These are phyloP conservation scores for Talaromyces proteolyticus DNA, from an alignment of 495 filamentous ascomycete genomes.

Conservation along the genomic window DNA sequence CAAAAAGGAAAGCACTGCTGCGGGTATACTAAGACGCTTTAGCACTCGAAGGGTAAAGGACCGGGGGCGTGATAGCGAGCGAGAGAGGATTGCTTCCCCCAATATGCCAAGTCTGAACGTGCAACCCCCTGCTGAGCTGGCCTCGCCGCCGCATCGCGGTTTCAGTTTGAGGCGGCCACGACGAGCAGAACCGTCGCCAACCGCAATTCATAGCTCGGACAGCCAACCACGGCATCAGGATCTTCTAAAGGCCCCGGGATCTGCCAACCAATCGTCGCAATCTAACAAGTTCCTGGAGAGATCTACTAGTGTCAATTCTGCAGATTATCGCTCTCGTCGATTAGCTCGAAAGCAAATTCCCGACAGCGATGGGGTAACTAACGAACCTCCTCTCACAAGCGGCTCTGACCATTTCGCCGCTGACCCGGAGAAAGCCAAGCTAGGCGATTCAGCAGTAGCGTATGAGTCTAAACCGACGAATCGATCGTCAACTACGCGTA, in stretches of 20 bases:
- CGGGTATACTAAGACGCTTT: slow-evolving; percentile 81
- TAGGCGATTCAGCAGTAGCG: slow-evolving; percentile 25
- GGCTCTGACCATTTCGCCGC: slow-evolving; percentile 67
- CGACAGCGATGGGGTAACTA: slow-evolving; percentile 44
- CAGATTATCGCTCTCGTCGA: slow-evolving; percentile 62
- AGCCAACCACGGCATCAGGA: slow-evolving; percentile 69
- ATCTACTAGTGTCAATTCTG: slow-evolving; percentile 82
- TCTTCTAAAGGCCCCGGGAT: slow-evolving; percentile 62
- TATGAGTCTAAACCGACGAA: slow-evolving; percentile 14
- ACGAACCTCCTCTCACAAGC: slow-evolving; percentile 64
- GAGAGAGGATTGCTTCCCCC: slow-evolving; percentile 50
- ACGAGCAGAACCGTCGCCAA: slow-evolving; percentile 51
- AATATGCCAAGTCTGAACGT: slow-evolving; percentile 65
- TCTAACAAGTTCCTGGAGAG: slow-evolving; percentile 63
- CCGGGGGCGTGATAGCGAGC: slow-evolving; percentile 41
- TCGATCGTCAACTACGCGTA: slow-evolving; percentile 54
- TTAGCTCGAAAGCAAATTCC: slow-evolving; percentile 50
- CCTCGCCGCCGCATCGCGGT: slow-evolving; percentile 62
- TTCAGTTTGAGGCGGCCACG: slow-evolving; percentile 73
- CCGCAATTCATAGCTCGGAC: slow-evolving; percentile 51
- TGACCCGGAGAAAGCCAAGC: slow-evolving; percentile 30
- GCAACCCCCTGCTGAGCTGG: slow-evolving; percentile 63
- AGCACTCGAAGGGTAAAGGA: slow-evolving; percentile 74
- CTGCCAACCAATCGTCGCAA: slow-evolving; percentile 45
- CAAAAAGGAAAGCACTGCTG: slow-evolving; percentile 84